Evolutionary conservation across 1,284 basidiomycete genomes (phyloP).

Genomic region (Retiboletus flavoniger): DNA sequence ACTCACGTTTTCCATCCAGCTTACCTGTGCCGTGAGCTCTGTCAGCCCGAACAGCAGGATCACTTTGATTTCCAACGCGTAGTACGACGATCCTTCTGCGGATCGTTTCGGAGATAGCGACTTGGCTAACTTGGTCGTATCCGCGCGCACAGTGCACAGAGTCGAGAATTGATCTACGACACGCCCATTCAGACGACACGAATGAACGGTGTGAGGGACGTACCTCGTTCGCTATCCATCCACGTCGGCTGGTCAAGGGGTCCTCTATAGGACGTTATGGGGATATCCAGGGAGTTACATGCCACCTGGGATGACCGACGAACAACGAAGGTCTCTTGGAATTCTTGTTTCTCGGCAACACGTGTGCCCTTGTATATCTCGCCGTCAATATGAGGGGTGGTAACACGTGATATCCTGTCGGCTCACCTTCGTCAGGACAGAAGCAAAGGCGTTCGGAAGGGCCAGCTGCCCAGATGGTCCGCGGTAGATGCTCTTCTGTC

Average conservation of each 20-base stretch:
- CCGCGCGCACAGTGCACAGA: constrained; percentile 40
- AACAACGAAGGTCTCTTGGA: constrained; percentile 26
- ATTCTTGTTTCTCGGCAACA: constrained; percentile 37
- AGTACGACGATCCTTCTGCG: constrained; percentile 31
- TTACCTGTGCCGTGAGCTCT: constrained; percentile 45
- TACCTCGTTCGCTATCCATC: constrained; percentile 28
- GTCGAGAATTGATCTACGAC: constrained; percentile 39
- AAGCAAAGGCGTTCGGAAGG: constrained; percentile 30
- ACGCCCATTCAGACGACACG: background rate
- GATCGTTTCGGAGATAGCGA: constrained; percentile 18
- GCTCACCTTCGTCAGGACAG: constrained; percentile 35
- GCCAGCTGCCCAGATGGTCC: constrained; percentile 24
- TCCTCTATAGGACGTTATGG: constrained; percentile 32
- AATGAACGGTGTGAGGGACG: background rate
- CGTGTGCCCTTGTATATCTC: constrained; percentile 29
- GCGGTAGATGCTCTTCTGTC: constrained; percentile 22
- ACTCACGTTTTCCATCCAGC: constrained; percentile 45
- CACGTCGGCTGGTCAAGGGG: constrained; percentile 20
- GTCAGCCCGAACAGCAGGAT: constrained; percentile 47
- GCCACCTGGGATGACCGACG: constrained; percentile 23
- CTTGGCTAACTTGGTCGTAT: constrained; percentile 34
- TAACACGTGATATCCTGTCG: background rate
- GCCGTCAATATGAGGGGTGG: background rate
- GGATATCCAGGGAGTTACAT: constrained; percentile 25
- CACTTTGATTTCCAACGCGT: constrained; percentile 37